Evolutionary conservation across 208 protist species (phyloP).

Genomic region (Acanthamoeba triangularis): DNA sequence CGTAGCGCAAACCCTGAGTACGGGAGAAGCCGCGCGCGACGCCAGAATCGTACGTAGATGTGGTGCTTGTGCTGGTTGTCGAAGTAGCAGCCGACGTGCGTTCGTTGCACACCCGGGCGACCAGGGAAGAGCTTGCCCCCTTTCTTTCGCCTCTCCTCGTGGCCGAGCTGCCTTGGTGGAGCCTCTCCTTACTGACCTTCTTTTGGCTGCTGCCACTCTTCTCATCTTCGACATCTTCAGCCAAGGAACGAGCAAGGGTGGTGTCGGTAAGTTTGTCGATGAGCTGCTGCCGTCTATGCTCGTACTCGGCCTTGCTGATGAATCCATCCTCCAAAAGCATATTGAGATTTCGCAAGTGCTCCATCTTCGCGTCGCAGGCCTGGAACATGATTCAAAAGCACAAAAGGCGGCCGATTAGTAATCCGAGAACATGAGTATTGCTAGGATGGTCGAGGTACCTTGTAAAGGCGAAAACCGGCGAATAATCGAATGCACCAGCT

Average conservation of each 20-base stretch:
- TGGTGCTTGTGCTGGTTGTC: neutral
- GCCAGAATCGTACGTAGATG: neutral
- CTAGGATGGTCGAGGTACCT: too few species aligned
- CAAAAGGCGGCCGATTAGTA: neutral
- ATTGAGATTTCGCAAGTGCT: slow-evolving; percentile 32
- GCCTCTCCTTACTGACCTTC: neutral
- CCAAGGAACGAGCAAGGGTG: neutral
- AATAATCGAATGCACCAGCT: too few species aligned
- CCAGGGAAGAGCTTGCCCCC: neutral
- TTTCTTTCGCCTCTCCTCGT: neutral
- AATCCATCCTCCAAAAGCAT: slow-evolving; percentile 37
- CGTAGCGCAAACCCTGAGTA: neutral
- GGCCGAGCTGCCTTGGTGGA: neutral
- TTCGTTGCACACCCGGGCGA: neutral
- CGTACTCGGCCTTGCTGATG: slow-evolving; percentile 51
- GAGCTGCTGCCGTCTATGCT: slow-evolving; percentile 28
- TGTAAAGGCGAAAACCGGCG: too few species aligned
- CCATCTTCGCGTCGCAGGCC: neutral
- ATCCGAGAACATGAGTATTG: too few species aligned
- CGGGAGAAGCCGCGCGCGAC: neutral
- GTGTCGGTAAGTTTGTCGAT: slow-evolving; percentile 74
- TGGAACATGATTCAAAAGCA: neutral
- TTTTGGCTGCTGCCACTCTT: neutral
- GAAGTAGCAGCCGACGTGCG: neutral
- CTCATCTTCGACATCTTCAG: neutral